Evolutionary conservation across 768 basidiomycete species (phyloP).

Genomic region (Coprinopsis sp.): DNA sequence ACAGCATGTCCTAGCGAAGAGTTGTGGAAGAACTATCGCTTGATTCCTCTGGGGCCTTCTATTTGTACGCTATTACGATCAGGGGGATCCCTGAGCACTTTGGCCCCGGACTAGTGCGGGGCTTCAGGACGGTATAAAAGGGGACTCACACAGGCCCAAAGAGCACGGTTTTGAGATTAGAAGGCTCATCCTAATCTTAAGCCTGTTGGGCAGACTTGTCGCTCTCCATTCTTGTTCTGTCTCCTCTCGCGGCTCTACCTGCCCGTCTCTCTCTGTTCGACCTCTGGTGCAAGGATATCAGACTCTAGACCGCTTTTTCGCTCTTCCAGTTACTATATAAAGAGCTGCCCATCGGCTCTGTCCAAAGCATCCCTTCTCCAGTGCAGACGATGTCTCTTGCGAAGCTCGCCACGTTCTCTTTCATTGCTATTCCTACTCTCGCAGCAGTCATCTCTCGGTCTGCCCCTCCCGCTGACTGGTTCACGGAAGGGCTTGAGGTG

Average conservation of each 20-base stretch:
- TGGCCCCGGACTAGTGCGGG: not conserved
- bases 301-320: not conserved
- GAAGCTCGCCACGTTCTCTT: slow-evolving; percentile 39
- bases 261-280: not conserved
- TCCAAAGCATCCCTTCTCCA: slow-evolving; percentile 26
- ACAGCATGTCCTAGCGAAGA: no score
- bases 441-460: slow-evolving; percentile 37
- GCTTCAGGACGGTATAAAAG: slow-evolving; percentile 1
- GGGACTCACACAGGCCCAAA: not conserved
- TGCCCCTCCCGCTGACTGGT: slow-evolving; percentile 39
- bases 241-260: slow-evolving; percentile 15
- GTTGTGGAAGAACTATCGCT: no score
- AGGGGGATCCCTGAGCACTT: no score
- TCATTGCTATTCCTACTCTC: slow-evolving; percentile 37
- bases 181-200: slow-evolving; percentile 2
- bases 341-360: slow-evolving; percentile 16
- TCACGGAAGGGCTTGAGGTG: slow-evolving; percentile 43
- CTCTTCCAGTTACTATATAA: slow-evolving; percentile 18
- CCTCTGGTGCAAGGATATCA: not conserved
- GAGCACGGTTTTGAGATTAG: not conserved
- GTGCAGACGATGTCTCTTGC: slow-evolving; percentile 35
- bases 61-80: slow-evolving; percentile 4
- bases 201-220: slow-evolving; percentile 8
- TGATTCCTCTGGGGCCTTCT: slow-evolving; percentile 4
- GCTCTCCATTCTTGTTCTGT: slow-evolving; percentile 14